Conservation (phyloP, 2,329 filamentous ascomycete genomes). For the Cladorrhinum sp. region DNA sequence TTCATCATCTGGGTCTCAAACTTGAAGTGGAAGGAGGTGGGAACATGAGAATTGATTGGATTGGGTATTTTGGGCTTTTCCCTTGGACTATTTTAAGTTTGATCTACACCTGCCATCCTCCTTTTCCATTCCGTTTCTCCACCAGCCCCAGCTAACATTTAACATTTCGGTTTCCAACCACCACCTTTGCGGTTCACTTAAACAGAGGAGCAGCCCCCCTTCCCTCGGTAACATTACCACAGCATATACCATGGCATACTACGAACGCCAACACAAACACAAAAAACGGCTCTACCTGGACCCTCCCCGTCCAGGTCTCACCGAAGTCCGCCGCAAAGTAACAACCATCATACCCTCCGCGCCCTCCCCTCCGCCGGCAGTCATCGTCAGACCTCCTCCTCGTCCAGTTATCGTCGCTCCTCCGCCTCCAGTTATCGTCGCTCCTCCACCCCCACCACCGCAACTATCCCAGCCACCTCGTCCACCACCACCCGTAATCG, state of each 20-base stretch:
- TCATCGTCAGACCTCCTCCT: constrained; percentile 19
- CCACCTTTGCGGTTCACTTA: too few relatives aligned
- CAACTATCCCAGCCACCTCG: background rate
- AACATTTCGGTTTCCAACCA: background rate
- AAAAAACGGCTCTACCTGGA: constrained; percentile 43
- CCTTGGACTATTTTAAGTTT: too few relatives aligned
- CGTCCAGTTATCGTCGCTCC: constrained; percentile 24
- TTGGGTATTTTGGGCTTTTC: background rate
- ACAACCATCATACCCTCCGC: constrained; percentile 39
- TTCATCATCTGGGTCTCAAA: background rate
- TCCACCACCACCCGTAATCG: constrained; percentile 23
- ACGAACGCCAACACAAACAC: constrained; percentile 21
- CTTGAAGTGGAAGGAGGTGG: background rate
- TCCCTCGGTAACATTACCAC: background rate
- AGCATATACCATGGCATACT: constrained; percentile 6
- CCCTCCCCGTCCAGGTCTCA: constrained; percentile 37
- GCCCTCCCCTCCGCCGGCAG: constrained; percentile 17
- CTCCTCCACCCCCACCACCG: constrained; percentile 8
- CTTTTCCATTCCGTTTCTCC: background rate
- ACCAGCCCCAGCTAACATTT: background rate
- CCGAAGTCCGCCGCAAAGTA: constrained; percentile 35
- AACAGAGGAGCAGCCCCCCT: too few relatives aligned
- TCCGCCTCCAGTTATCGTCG: constrained; percentile 9
- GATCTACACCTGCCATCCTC: background rate
- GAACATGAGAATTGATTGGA: background rate